phyloP scores from a whole-genome alignment of 2,329 filamentous ascomycete genomes.

The Colletotrichum tabaci region DNA sequence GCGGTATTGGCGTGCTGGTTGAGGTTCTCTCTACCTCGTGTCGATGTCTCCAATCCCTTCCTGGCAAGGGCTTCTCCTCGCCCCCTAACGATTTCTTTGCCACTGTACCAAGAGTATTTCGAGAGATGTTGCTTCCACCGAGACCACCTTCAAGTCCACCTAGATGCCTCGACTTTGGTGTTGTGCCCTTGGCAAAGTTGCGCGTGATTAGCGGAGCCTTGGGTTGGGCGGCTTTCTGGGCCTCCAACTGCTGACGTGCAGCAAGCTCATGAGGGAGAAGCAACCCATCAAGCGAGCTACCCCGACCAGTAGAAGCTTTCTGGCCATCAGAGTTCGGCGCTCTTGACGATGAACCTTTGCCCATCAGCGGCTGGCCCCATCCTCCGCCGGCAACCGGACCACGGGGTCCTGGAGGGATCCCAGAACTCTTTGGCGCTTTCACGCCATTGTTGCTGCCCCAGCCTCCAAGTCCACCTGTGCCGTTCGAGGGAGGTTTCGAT shows the following conservation, averaged over 20 bases:
- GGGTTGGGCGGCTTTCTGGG: neutral
- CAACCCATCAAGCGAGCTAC: constrained; percentile 34
- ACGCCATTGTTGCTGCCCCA: neutral
- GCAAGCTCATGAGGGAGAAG: constrained; percentile 58
- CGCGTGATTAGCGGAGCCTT: constrained; percentile 1
- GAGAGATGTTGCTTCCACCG: neutral
- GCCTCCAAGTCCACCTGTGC: neutral
- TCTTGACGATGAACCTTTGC: neutral
- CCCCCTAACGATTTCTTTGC: constrained; percentile 1
- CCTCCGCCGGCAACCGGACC: constrained; percentile 19
- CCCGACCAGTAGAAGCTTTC: neutral
- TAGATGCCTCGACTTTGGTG: neutral
- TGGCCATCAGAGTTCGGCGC: constrained; percentile 1
- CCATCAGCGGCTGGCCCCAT: constrained; percentile 36
- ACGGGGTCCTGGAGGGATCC: neutral
- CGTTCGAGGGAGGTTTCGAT: constrained; percentile 15
- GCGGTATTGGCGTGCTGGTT: constrained; percentile 24
- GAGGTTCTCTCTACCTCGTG: constrained; percentile 15
- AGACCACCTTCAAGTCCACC: constrained; percentile 1
- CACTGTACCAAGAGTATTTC: neutral
- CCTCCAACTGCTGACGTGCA: constrained; percentile 49
- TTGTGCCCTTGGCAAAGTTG: neutral
- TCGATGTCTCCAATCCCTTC: constrained; percentile 30
- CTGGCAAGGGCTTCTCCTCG: constrained; percentile 14
- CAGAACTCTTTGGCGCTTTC: neutral